Base-by-base conservation (phyloP, 768 basidiomycete species). In the Butyriboletus loyo region DNA sequence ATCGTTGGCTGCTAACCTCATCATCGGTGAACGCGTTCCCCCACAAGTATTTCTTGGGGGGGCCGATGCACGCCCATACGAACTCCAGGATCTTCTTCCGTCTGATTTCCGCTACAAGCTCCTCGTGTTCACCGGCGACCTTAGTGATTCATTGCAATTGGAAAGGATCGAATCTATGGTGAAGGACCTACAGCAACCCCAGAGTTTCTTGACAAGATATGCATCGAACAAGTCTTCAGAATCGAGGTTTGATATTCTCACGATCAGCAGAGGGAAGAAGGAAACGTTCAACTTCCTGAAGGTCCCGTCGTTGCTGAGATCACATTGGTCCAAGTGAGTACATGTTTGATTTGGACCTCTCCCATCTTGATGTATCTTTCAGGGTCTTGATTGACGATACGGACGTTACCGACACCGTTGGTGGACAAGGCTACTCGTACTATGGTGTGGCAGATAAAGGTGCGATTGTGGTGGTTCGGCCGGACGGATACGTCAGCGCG, bases 301-400 rank as follows among this genome's bases (percentile, higher is more conserved):
- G 14, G 52, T 76, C 22, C 75, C 75, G 0, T 38, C 46, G 21
- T 48, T 69, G 40, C 50, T 77, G 47, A 55, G 72, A 38, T 40
- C 64, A 8, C 76, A 77, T 31, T 77, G 76, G 75, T 70, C 71
- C 24, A 74, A 74, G 75, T 77, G 37, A 59, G 69, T 57, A 7
- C 32, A 21, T 1, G 9, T 39, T 31, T 31, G 25, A 39, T 46
- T 19, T 1, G 19, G 38, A 14, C 15, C 11, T 35, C 7, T 10
- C 17, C 6, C 13, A 9, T 32, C 3, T 7, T 64, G 39, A 63
- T 19, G 25, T 25, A 15, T 17, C 15, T 19, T 17, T 2, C 50
- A 88, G 86, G 63, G 78, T 85, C 8, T 71, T 83, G 27, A 71
- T 85, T 11, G 87, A 89, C 54, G 84, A 84, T 49, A 64, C 57